Evolutionary conservation across 257 asterid genomes (phyloP).

Genomic region (Primulina huaijiensis): DNA sequence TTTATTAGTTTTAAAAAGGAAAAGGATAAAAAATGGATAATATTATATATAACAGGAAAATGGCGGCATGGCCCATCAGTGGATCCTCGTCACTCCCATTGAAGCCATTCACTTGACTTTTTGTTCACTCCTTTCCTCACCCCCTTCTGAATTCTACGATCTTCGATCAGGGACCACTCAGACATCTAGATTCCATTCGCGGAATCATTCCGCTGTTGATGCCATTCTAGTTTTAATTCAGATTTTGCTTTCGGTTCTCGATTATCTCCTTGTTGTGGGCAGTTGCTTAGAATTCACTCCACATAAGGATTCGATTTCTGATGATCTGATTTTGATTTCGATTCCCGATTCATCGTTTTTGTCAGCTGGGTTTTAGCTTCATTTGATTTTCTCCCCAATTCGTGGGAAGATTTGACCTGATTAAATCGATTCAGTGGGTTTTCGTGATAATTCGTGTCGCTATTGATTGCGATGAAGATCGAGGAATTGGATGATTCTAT

Average conservation of each 20-base stretch:
- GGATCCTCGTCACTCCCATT: not conserved
- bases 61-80: not conserved
- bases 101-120: not conserved
- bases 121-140: not conserved
- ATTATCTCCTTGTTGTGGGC: not conserved
- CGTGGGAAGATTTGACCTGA: not conserved
- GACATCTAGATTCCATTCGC: not conserved
- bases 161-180: not conserved
- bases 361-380: slow-evolving; percentile 3
- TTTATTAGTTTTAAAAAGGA: too few species aligned
- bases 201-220: not conserved
- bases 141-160: not conserved
- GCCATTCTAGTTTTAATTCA: not conserved
- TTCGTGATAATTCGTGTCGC: slow-evolving; percentile 1
- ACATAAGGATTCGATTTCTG: not conserved
- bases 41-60: too few species aligned
- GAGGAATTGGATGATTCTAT: slow-evolving; percentile 56
- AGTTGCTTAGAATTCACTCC: not conserved
- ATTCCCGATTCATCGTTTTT: not conserved
- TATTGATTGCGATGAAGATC: slow-evolving; percentile 61
- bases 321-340: not conserved
- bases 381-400: not conserved
- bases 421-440: not conserved
- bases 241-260: not conserved
- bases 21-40: not conserved